Evolutionary conservation across 2,329 filamentous ascomycete genomes (phyloP), one percentile per base, ranked within the genome.

Genomic region (Leptoxyphium fumago): DNA sequence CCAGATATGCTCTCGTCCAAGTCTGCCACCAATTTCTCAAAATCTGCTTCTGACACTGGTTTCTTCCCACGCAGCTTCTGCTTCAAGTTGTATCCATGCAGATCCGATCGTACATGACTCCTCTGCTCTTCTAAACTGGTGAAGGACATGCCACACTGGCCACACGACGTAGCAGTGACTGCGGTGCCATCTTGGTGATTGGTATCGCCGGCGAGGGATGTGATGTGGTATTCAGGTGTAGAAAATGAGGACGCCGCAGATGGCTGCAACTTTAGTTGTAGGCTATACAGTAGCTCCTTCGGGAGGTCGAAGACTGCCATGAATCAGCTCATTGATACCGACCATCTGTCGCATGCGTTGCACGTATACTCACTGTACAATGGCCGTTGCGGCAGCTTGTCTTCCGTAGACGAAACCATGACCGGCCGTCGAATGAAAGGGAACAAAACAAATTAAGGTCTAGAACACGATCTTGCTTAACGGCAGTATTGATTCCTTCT

Each of bases 61-160:
- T 72, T 73, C 46, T 73, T 71, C 0, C 84, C 84, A 40, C 85
- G 78, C 45, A 94, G 67, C 67, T 85, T 94, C 60, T 89, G 84
- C 64, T 94, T 96, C 48, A 96, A 66, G 60, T 98, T 98, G 66
- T 95, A 98, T 51, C 82, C 76, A 62, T 98, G 91, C 41, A 93
- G 72, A 57, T 98, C 91, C 9, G 89, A 94, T 55, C 84, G 83
- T 46, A 85, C 78, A 64, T 98, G 91, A 46, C 77, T 74, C 48
- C 85, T 77, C 60, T 96, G 89, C 48, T 96, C 89, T 48, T 78
- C 72, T 7, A 94, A 72, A 9, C 73, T 80, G 29, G 71, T 58
- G 55, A 93, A 94, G 5, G 73, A 69, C 32, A 87, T 71, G 34
- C 73, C 70, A 64, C 91, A 98, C 4, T 96, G 71, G 1, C 80